Percentiles rank a stretch among this genome's conserved stretches.
Evolutionary conservation across 2,329 filamentous ascomycete species (phyloP).

Genomic region (Pezicula neosporulosa): DNA sequence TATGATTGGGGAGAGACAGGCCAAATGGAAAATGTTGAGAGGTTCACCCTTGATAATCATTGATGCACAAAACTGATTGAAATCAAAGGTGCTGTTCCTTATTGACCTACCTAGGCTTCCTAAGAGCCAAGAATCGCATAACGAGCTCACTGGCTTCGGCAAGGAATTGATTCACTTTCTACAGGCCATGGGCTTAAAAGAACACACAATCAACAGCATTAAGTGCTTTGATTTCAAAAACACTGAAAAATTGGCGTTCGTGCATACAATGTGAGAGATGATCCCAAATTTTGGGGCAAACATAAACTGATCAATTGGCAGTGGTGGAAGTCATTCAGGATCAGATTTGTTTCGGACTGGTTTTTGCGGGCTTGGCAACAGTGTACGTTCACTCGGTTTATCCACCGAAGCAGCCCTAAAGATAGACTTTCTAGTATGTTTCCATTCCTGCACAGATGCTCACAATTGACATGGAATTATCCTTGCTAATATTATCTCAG

Average conservation of each 20-base stretch:
- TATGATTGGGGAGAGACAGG: conserved; percentile 73
- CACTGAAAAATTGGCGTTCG: conserved; percentile 69
- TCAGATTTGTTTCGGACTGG: conserved; percentile 54
- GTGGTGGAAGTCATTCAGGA: conserved; percentile 49
- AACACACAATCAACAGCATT: conserved; percentile 64
- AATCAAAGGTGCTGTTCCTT: conserved; percentile 67
- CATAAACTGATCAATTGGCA: conserved; percentile 20
- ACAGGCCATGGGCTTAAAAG: conserved; percentile 58
- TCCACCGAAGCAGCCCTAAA: conserved; percentile 51
- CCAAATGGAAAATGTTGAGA: conserved; percentile 38
- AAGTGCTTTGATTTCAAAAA: conserved; percentile 76
- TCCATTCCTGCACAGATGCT: conserved; percentile 1
- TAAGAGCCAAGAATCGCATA: conserved; percentile 12
- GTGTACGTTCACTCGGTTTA: conserved; percentile 63
- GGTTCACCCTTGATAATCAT: conserved; percentile 23
- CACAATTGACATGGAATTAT: background rate
- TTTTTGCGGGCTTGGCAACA: conserved; percentile 68
- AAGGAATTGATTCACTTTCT: conserved; percentile 70
- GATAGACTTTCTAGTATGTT: conserved; percentile 68
- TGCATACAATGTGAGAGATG: conserved; percentile 56
- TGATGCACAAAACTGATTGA: background rate
- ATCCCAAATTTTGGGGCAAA: background rate
- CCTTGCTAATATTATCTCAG: conserved; percentile 33
- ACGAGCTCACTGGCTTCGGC: conserved; percentile 50
- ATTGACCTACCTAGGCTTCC: conserved; percentile 71